Base-by-base conservation (phyloP, 495 filamentous ascomycete species). In the Physcia stellaris region DNA sequence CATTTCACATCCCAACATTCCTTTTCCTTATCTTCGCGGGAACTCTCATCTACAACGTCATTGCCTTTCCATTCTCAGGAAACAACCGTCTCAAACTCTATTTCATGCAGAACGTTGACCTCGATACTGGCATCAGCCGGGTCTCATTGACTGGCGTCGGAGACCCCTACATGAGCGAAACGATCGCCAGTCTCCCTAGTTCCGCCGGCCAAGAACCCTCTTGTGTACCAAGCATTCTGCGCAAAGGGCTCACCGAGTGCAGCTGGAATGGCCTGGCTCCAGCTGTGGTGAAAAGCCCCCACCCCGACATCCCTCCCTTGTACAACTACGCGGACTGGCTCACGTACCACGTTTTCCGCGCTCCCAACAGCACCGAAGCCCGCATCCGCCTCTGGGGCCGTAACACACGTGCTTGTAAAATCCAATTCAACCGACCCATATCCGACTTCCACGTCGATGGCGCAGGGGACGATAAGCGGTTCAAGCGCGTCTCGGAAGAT, bases 31-130 rank as follows among this genome's bases (percentile, higher is more conserved):
- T 95, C 21, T 82, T 86, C 42, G 43, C 73, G 28, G 82, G 69
- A 20, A 94, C 86, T 10, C 55, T 87, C 22, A 73, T 88, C 49
- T 96, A 92, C 64, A 94, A 90, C 53, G 72, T 94, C 9, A 59
- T 66, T 17, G 87, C 83, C 4, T 94, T 94, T 57, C 90, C 90
- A 1, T 96, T 95, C 62, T 85, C 84, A 1, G 62, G 67, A 21
- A 63, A 74, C 28, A 81, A 71, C 47, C 70, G 86, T 32, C 70
- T 94, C 47, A 96, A 96, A 51, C 59, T 86, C 29, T 92, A 77
- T 59, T 96, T 95, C 60, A 55, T 79, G 6, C 87, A 98, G 50
- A 70, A 71, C 5, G 65, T 94, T 34, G 74, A 94, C 47, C 70
- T 93, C 16, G 80, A 86, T 47, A 77, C 64, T 5, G 79, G 80